phyloP scores from a whole-genome alignment of 2,329 filamentous ascomycete species.

The Alternaria burnsii region DNA sequence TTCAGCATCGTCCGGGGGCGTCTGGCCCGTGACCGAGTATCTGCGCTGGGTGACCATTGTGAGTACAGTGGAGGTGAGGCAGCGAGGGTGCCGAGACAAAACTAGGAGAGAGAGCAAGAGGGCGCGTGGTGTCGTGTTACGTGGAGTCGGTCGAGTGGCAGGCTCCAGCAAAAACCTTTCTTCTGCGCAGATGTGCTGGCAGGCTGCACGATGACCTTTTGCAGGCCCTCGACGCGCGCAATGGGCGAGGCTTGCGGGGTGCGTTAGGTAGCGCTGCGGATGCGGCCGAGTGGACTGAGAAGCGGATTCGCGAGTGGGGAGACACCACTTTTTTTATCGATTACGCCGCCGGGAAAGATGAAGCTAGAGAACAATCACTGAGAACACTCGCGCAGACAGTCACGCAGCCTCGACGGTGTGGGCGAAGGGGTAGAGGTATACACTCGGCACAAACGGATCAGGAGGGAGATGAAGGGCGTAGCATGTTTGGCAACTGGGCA shows the following conservation, averaged over 20 bases:
- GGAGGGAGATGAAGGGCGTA: conserved; percentile 30
- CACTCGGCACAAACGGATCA: conserved; percentile 5
- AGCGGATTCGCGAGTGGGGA: conserved; percentile 23
- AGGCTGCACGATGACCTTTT: conserved; percentile 24
- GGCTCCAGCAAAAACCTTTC: conserved; percentile 17
- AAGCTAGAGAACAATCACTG: conserved; percentile 5
- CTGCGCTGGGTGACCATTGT: conserved; percentile 46
- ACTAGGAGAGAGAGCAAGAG: background rate
- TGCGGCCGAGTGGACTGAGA: conserved; percentile 12
- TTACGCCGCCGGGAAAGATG: conserved; percentile 20
- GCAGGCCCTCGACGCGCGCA: conserved; percentile 28
- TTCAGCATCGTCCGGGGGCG: conserved; percentile 45
- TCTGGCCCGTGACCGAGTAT: conserved; percentile 50
- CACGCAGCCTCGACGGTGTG: background rate
- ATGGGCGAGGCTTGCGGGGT: conserved; percentile 37
- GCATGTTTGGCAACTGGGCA: conserved; percentile 20
- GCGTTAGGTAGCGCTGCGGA: conserved; percentile 32
- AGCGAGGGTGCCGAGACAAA: background rate
- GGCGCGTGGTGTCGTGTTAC: conserved; percentile 9
- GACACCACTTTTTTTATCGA: conserved; percentile 29
- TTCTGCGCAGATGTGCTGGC: conserved; percentile 30
- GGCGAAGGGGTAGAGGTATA: conserved; percentile 5
- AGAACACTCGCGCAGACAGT: background rate
- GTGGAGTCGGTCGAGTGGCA: conserved; percentile 21
- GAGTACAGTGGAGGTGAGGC: too few species aligned